Percentiles rank a stretch among this genome's conserved stretches.
Evolutionary conservation across 2,329 filamentous ascomycete genomes (phyloP).

Genomic region (Ceratocystis ficicola): DNA sequence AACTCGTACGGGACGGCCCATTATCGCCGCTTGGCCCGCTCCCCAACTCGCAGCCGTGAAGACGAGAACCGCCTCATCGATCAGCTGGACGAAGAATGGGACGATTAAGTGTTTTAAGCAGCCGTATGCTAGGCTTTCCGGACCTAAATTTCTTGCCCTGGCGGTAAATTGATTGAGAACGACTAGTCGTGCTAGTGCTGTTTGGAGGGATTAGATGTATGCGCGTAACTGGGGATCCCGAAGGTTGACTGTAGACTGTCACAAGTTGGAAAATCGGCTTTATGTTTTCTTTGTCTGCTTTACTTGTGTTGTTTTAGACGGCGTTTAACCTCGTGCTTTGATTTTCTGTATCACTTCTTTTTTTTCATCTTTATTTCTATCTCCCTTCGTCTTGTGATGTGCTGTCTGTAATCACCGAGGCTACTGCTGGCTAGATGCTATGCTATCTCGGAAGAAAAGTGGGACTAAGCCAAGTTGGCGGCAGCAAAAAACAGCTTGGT

Average conservation of each 20-base stretch:
- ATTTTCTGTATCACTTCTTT: background rate
- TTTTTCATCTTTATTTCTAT: background rate
- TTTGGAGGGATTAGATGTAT: background rate
- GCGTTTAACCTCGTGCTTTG: constrained; percentile 1
- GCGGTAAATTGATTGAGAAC: background rate
- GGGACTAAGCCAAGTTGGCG: background rate
- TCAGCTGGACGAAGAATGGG: constrained; percentile 94
- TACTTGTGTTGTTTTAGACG: background rate
- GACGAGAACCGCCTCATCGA: constrained; percentile 92
- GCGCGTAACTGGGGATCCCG: background rate
- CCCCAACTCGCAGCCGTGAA: constrained; percentile 47
- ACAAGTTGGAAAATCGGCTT: background rate
- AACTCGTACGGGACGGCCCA: constrained; percentile 37
- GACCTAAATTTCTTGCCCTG: background rate
- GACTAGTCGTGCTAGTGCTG: background rate
- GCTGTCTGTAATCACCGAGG: background rate
- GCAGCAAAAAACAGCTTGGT: background rate
- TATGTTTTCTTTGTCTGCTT: background rate
- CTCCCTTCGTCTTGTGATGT: background rate
- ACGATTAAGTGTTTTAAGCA: constrained; percentile 44
- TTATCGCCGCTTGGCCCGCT: constrained; percentile 52
- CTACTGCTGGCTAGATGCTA: background rate
- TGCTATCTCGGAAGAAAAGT: background rate
- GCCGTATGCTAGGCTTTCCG: no score
- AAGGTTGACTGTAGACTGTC: background rate